Percentiles rank a stretch among this genome's conserved stretches.
phyloP scores from a whole-genome alignment of 768 basidiomycete species.

The Suillus americanus region DNA sequence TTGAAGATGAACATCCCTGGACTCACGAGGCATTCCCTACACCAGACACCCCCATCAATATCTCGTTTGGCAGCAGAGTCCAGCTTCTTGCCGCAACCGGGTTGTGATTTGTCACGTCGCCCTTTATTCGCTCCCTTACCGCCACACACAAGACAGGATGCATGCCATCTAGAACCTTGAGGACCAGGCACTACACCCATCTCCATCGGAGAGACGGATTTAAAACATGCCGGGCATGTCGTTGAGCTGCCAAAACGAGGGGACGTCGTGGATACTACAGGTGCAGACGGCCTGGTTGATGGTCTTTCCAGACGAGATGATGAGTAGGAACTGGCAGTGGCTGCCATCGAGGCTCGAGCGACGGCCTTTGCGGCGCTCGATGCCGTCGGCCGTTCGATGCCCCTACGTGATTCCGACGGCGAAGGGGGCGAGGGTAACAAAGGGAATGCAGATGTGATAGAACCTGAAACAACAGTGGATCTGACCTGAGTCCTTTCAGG shows the following conservation, averaged over 20 bases:
- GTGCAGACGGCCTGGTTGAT: conserved; percentile 12
- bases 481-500: conserved; percentile 29
- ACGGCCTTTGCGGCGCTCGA: conserved; percentile 7
- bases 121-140: conserved; percentile 51
- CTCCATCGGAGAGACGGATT: conserved; percentile 79
- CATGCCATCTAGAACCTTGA: conserved; percentile 80
- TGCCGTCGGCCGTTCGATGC: conserved; percentile 14
- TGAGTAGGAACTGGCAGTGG: conserved; percentile 18
- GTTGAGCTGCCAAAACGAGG: conserved; percentile 40
- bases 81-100: conserved; percentile 80
- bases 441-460: conserved; percentile 13
- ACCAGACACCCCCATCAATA: conserved; percentile 72
- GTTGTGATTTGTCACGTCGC: conserved; percentile 54
- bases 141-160: conserved; percentile 75
- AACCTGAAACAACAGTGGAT: conserved; percentile 9
- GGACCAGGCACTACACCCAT: conserved; percentile 84
- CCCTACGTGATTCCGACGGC: conserved; percentile 21
- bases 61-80: conserved; percentile 83
- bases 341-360: conserved; percentile 13
- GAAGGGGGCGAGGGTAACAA: conserved; percentile 16
- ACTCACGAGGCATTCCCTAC: conserved; percentile 79
- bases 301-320: conserved; percentile 33
- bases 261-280: conserved; percentile 16
- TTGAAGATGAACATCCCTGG: neutral
- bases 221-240: conserved; percentile 74